Evolutionary conservation across 2,329 filamentous ascomycete genomes (phyloP).

Genomic region (Rutstroemia sp.): DNA sequence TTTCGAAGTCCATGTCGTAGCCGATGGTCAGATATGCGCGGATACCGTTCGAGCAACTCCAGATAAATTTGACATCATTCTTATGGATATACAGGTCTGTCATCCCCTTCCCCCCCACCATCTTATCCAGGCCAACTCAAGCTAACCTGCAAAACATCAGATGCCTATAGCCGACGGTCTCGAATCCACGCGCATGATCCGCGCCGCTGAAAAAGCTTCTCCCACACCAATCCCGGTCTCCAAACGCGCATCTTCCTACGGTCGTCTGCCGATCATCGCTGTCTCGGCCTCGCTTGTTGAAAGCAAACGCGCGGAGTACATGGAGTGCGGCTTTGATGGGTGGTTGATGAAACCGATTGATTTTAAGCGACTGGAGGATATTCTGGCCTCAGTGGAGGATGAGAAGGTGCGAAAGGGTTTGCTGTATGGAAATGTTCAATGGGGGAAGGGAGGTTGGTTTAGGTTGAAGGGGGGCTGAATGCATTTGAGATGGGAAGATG

Average conservation of each 20-base stretch:
- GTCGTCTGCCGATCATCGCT: slow-evolving; percentile 72
- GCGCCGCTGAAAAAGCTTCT: slow-evolving; percentile 54
- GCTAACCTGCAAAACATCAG: slow-evolving; percentile 35
- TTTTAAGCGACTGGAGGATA: slow-evolving; percentile 62
- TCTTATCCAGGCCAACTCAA: background rate
- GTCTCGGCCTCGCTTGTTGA: slow-evolving; percentile 70
- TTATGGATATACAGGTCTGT: slow-evolving; percentile 89
- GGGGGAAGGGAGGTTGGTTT: slow-evolving; percentile 88
- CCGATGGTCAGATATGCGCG: slow-evolving; percentile 81
- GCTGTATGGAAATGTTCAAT: slow-evolving; percentile 56
- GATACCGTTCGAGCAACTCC: slow-evolving; percentile 57
- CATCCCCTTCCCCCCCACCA: background rate
- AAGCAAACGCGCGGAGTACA: slow-evolving; percentile 62
- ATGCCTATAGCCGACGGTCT: slow-evolving; percentile 90
- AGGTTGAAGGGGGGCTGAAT: background rate
- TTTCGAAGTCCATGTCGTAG: slow-evolving; percentile 62
- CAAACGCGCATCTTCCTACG: slow-evolving; percentile 46
- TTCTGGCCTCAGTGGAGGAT: slow-evolving; percentile 64
- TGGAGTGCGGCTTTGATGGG: slow-evolving; percentile 75
- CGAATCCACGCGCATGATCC: slow-evolving; percentile 74
- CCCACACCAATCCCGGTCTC: slow-evolving; percentile 15
- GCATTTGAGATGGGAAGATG: background rate
- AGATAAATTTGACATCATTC: slow-evolving; percentile 62
- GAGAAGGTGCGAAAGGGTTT: slow-evolving; percentile 48
- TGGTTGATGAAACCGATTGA: slow-evolving; percentile 89